phyloP scores from a whole-genome alignment of 2,329 filamentous ascomycete genomes.

The Mycocentrospora acerina region DNA sequence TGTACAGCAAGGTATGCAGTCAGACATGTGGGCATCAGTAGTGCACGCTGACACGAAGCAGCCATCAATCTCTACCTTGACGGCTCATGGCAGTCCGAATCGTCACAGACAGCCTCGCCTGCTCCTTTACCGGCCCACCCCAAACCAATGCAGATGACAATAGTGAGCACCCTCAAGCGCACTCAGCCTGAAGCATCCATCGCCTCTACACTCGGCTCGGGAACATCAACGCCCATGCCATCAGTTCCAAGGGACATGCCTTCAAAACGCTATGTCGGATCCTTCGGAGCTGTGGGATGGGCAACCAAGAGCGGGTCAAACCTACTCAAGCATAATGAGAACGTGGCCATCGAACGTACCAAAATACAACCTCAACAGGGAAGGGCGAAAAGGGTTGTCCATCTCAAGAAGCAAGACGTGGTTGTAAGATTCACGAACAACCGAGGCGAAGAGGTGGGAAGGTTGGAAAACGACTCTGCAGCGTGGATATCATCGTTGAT shows the following conservation, averaged over 20 bases:
- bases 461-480: slow-evolving; percentile 82
- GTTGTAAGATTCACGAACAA: slow-evolving; percentile 87
- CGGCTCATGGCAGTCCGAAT: slow-evolving; percentile 58
- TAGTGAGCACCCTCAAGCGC: slow-evolving; percentile 24
- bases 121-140: slow-evolving; percentile 20
- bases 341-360: slow-evolving; percentile 83
- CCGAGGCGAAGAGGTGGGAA: slow-evolving; percentile 78
- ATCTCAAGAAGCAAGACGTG: slow-evolving; percentile 73
- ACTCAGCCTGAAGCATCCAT: slow-evolving; percentile 28
- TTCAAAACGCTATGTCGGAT: slow-evolving; percentile 75
- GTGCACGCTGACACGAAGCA: slow-evolving; percentile 17
- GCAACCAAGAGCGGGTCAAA: slow-evolving; percentile 78
- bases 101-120: slow-evolving; percentile 9
- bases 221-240: slow-evolving; percentile 16
- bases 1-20: slow-evolving; percentile 51
- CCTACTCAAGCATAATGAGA: slow-evolving; percentile 77
- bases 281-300: slow-evolving; percentile 91
- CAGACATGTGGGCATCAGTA: background rate
- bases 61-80: slow-evolving; percentile 67
- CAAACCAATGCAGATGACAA: slow-evolving; percentile 22
- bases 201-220: slow-evolving; percentile 24
- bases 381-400: slow-evolving; percentile 49
- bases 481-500: slow-evolving; percentile 90
- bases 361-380: slow-evolving; percentile 62
- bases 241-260: slow-evolving; percentile 50